These are phyloP conservation scores for Fusarium concolor DNA, from an alignment of 2,329 filamentous ascomycete species.

Conservation along the genomic window DNA sequence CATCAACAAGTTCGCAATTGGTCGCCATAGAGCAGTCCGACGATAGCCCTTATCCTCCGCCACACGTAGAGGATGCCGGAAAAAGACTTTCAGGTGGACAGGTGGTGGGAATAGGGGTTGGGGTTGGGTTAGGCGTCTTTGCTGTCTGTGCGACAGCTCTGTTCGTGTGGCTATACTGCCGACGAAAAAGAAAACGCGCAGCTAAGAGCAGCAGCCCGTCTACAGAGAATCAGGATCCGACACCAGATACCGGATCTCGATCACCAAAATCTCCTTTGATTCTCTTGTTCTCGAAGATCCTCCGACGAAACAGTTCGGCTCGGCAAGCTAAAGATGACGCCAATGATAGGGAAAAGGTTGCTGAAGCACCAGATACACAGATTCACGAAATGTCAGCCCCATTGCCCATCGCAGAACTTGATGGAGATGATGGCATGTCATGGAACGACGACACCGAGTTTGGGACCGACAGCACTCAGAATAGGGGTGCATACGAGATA, in stretches of 20 bases:
- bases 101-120: constrained; percentile 61
- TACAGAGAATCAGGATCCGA: constrained; percentile 53
- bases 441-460: constrained; percentile 56
- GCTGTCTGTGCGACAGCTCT: constrained; percentile 47
- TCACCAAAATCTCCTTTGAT: constrained; percentile 43
- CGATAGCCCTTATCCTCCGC: constrained; percentile 61
- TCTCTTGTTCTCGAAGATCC: constrained; percentile 57
- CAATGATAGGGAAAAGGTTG: constrained; percentile 43
- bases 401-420: constrained; percentile 61
- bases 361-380: constrained; percentile 57
- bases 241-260: constrained; percentile 48
- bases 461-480: constrained; percentile 54
- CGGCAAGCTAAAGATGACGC: constrained; percentile 38
- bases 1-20: constrained; percentile 55
- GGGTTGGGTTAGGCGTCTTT: constrained; percentile 55
- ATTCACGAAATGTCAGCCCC: constrained; percentile 65
- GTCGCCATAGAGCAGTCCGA: constrained; percentile 56
- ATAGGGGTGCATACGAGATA: constrained; percentile 62
- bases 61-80: constrained; percentile 14
- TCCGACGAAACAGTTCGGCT: constrained; percentile 51
- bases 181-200: constrained; percentile 49
- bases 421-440: constrained; percentile 55
- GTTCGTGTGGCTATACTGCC: constrained; percentile 50
- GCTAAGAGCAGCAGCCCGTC: constrained; percentile 38
- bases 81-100: constrained; percentile 54